phyloP scores from a whole-genome alignment of 352 stramenopile species.

The Phytophthora pistaciae region DNA sequence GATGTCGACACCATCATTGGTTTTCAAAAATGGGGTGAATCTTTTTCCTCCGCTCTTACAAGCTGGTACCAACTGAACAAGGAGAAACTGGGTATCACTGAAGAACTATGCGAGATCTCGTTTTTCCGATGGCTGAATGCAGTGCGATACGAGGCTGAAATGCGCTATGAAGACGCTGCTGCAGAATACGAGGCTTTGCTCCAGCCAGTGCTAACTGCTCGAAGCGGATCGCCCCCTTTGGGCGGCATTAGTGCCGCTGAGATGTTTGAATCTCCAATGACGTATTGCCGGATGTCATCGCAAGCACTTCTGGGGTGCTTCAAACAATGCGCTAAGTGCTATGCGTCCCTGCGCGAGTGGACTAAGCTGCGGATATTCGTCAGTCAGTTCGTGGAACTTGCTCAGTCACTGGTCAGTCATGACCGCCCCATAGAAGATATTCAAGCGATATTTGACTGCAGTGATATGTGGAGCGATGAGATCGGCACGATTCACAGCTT shows the following conservation, averaged over 20 bases:
- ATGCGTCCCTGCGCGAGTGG: conserved; percentile 55
- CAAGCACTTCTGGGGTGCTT: conserved; percentile 51
- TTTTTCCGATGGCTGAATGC: conserved; percentile 54
- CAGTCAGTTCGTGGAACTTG: conserved; percentile 35
- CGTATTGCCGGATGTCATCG: conserved; percentile 45
- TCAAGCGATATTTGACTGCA: conserved; percentile 44
- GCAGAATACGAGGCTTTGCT: conserved; percentile 54
- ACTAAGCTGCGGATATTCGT: conserved; percentile 43
- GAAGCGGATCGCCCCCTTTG: neutral
- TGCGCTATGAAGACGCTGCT: conserved; percentile 75
- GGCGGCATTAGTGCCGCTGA: neutral
- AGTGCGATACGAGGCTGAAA: conserved; percentile 55
- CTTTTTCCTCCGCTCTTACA: conserved; percentile 37
- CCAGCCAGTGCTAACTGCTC: conserved; percentile 32
- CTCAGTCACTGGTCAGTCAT: conserved; percentile 31
- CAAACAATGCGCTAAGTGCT: conserved; percentile 61
- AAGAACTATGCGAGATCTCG: conserved; percentile 24
- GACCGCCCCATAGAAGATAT: conserved; percentile 31
- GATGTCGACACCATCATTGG: conserved; percentile 63
- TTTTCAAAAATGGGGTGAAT: conserved; percentile 51
- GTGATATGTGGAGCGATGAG: conserved; percentile 48
- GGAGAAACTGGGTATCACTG: conserved; percentile 14
- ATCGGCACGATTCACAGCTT: conserved; percentile 38
- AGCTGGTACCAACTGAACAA: conserved; percentile 30
- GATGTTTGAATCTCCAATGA: conserved; percentile 42